Base-by-base conservation (phyloP, 2,329 filamentous ascomycete genomes). In the Pseudocercospora vitis region DNA sequence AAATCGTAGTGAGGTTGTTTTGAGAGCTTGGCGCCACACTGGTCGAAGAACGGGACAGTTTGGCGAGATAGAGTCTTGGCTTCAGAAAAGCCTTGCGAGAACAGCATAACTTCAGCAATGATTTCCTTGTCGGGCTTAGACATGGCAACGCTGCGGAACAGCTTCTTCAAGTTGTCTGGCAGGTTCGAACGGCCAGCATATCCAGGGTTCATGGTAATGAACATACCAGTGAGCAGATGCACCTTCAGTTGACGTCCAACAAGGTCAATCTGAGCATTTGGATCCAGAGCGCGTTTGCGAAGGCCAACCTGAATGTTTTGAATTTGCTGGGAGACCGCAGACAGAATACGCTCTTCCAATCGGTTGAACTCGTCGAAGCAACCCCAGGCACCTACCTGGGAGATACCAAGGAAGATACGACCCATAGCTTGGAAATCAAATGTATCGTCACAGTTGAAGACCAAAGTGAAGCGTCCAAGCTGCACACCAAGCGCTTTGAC, bases 381-480 rank as follows among this genome's bases (percentile, higher is more conserved):
- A 66, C 95, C 95, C 94, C 94, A 99, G 3, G 94, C 94, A 71
- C 94, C 94, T 44, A 99, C 94, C 72, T 99, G 94, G 71, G 95
- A 99, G 58, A 99, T 95, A 81, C 94, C 94, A 29, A 99, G 81
- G 81, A 99, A 99, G 65, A 99, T 99, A 63, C 94, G 89, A 11
- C 95, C 95, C 94, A 99, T 99, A 47, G 94, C 94, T 69, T 99
- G 94, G 79, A 97, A 99, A 72, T 99, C 94, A 67, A 99, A 99
- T 0, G 94, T 99, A 73, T 99, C 94, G 69, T 99, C 94, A 76
- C 94, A 99, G 73, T 95, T 99, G 78, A 99, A 99, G 23, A 99
- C 95, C 21, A 99, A 83, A 1, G 95, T 99, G 71, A 99, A 99
- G 56, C 95, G 86, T 70, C 94, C 95, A 50, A 99, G 85, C 71